Evolutionary conservation across 805 yeast species (phyloP).

Genomic region (Ogataea siamensis): DNA sequence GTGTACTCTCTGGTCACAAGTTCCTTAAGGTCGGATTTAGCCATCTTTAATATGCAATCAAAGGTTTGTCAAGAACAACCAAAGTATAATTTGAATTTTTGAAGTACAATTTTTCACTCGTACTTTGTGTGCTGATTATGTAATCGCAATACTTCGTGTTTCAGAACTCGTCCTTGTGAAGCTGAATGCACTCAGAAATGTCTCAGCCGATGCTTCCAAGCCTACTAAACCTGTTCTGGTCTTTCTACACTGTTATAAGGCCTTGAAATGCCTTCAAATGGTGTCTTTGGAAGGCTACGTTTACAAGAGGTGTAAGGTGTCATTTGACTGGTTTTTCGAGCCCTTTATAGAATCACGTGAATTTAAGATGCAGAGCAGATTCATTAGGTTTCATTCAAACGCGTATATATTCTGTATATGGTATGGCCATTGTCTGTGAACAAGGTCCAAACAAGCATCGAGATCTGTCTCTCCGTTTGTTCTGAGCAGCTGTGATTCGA

Average conservation of each 20-base stretch:
- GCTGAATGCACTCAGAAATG: too few relatives aligned
- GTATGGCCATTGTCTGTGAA: conserved; percentile 25
- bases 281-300: too few relatives aligned
- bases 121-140: conserved; percentile 5
- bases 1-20: conserved; percentile 99
- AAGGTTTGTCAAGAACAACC: conserved; percentile 14
- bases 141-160: too few relatives aligned
- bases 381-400: conserved; percentile 27
- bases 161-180: too few relatives aligned
- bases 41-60: conserved; percentile 32
- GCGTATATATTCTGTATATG: conserved; percentile 34
- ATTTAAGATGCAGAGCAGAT: too few relatives aligned
- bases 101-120: conserved; percentile 13
- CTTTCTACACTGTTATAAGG: too few relatives aligned
- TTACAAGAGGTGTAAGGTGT: conserved; percentile 7
- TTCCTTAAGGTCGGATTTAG: conserved; percentile 79
- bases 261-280: too few relatives aligned
- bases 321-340: too few relatives aligned
- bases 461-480: conserved; percentile 1
- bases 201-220: too few relatives aligned
- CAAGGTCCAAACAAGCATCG: conserved; percentile 13
- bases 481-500: not conserved
- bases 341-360: conserved; percentile 9
- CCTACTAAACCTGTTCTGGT: too few relatives aligned
- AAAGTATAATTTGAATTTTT: conserved; percentile 12